A percentile compares a stretch with the other conserved stretches of the same genome.
phyloP scores from a whole-genome alignment of 208 protist genomes.

The Leishmania turanica region DNA sequence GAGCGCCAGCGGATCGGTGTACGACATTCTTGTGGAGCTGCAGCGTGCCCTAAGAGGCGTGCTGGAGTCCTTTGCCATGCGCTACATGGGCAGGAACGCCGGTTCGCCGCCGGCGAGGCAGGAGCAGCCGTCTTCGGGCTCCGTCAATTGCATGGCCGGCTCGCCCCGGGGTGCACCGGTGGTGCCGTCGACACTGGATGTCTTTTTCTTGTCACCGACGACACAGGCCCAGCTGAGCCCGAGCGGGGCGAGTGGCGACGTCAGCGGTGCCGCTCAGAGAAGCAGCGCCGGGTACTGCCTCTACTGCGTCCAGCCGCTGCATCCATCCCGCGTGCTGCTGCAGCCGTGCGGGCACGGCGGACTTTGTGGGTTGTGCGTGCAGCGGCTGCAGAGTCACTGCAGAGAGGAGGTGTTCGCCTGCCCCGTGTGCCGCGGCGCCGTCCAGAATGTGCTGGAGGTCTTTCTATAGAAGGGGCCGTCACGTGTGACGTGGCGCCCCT shows the following conservation, averaged over 20 bases:
- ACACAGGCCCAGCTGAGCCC: background rate
- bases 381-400: constrained; percentile 43
- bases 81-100: background rate
- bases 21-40: constrained; percentile 33
- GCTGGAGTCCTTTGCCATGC: constrained; percentile 27
- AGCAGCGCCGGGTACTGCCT: constrained; percentile 44
- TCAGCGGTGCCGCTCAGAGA: background rate
- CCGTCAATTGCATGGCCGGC: background rate
- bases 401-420: constrained; percentile 52
- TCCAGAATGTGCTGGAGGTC: constrained; percentile 39
- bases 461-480: constrained; percentile 24
- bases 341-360: constrained; percentile 71
- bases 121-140: background rate
- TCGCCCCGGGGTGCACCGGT: background rate
- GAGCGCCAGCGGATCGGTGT: constrained; percentile 33
- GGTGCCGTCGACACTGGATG: constrained; percentile 19
- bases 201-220: constrained; percentile 20
- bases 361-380: constrained; percentile 52
- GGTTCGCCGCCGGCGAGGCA: background rate
- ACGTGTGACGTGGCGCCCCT: background rate
- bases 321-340: constrained; percentile 37
- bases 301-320: constrained; percentile 40
- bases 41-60: constrained; percentile 24
- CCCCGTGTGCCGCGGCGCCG: constrained; percentile 42
- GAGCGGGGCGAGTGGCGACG: background rate